Base-by-base conservation (phyloP, 2,329 filamentous ascomycete species). In the Neopestalotiopsis sp. region DNA sequence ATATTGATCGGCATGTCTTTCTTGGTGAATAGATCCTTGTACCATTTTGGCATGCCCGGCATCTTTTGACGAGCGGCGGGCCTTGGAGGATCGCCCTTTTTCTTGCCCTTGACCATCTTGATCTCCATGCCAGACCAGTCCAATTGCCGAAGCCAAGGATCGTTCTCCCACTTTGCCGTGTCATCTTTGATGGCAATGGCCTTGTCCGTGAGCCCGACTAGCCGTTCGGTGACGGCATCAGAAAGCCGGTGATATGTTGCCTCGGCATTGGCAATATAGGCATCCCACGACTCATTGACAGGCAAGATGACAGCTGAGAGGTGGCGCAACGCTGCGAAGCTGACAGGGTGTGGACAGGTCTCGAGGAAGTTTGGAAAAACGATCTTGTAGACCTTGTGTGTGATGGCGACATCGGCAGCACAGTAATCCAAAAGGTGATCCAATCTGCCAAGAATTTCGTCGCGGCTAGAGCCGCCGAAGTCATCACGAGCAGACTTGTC, bases 121-220 rank as follows among this genome's bases (percentile, higher is more conserved):
- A 97, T 87, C 79, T 97, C 94, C 80, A 98, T 95, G 3, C 94
- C 94, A 0, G 93, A 93, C 96, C 96, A 99, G 83, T 99, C 95
- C 66, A 99, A 87, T 83, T 99, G 96, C 72, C 87, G 88, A 76
- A 99, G 81, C 97, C 97, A 99, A 5, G 95, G 94, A 76, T 99
- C 95, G 56, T 88, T 91, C 67, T 85, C 83, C 83, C 94, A 97
- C 61, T 90, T 85, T 30, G 91, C 87, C 0, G 89, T 81, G 61
- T 94, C 83, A 1, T 88, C 87, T 75, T 94, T 97, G 68, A 93
- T 84, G 71, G 91, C 88, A 13, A 97, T 77, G 0, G 96, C 95
- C 78, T 91, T 92, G 10, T 97, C 86, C 1, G 94, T 90, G 5
- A 99, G 83, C 3, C 87, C 87, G 3, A 94, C 75, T 0, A 99